phyloP scores from a whole-genome alignment of 2,329 filamentous ascomycete species.

The Neofusicoccum ribis region DNA sequence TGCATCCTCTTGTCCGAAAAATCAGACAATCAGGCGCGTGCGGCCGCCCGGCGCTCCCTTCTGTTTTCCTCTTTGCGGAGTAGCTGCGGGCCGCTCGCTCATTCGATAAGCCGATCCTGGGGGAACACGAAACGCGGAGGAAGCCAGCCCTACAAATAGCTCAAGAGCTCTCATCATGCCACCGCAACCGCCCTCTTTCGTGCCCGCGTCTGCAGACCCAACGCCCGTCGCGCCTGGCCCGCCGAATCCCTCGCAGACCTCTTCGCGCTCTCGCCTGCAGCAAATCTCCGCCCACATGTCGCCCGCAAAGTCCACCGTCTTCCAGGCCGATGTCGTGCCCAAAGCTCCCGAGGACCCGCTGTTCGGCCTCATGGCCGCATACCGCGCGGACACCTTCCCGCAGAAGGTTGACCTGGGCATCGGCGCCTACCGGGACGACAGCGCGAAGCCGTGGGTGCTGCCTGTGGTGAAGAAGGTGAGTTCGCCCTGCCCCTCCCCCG shows the following conservation, averaged over 20 bases:
- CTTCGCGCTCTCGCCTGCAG: conserved; percentile 42
- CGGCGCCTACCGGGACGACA: conserved; percentile 92
- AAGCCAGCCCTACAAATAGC: conserved; percentile 6
- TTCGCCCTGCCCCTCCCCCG: neutral
- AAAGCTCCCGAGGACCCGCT: conserved; percentile 93
- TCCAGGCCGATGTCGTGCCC: conserved; percentile 75
- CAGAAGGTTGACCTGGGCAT: conserved; percentile 94
- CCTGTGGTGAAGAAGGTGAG: conserved; percentile 94
- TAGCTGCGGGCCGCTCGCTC: conserved; percentile 11
- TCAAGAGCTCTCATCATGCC: conserved; percentile 9
- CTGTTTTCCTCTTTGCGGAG: neutral
- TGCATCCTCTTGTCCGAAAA: conserved; percentile 3
- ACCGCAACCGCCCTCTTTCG: conserved; percentile 22
- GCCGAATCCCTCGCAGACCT: neutral
- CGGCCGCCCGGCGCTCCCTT: neutral
- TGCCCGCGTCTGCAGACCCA: conserved; percentile 18
- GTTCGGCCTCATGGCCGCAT: conserved; percentile 89
- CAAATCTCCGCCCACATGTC: conserved; percentile 72
- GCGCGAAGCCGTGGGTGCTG: conserved; percentile 95
- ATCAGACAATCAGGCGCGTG: neutral
- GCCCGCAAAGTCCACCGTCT: conserved; percentile 63
- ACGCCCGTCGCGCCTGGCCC: neutral
- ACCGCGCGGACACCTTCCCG: conserved; percentile 70
- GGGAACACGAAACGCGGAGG: conserved; percentile 13
- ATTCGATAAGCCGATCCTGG: conserved; percentile 17